Evolutionary conservation across 2,329 filamentous ascomycete genomes (phyloP).

Genomic region (Phyllosticta paracitricarpa): DNA sequence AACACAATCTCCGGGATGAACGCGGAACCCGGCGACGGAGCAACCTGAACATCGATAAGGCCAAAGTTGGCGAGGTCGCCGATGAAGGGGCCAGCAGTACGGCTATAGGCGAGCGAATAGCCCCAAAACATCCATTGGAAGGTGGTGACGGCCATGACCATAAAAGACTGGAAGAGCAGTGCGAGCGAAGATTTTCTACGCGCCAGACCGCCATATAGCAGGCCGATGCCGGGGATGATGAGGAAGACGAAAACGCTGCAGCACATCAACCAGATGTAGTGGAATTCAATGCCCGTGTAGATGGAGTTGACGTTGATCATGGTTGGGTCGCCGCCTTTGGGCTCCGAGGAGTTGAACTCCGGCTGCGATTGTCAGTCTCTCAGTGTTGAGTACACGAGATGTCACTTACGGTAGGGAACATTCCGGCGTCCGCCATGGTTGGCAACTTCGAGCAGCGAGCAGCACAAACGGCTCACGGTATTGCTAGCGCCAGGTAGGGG

Average conservation of each 20-base stretch:
- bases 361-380: slow-evolving; percentile 19
- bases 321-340: slow-evolving; percentile 46
- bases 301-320: slow-evolving; percentile 47
- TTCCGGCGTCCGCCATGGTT: slow-evolving; percentile 2
- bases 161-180: slow-evolving; percentile 52
- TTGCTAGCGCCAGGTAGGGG: background rate
- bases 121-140: slow-evolving; percentile 58
- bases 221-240: slow-evolving; percentile 57
- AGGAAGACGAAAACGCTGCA: slow-evolving; percentile 54
- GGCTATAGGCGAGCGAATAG: slow-evolving; percentile 52
- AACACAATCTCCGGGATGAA: slow-evolving; percentile 56
- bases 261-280: slow-evolving; percentile 51
- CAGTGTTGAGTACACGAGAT: background rate
- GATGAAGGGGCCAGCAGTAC: slow-evolving; percentile 52
- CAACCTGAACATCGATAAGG: slow-evolving; percentile 49
- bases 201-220: slow-evolving; percentile 55
- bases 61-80: slow-evolving; percentile 53
- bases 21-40: slow-evolving; percentile 48
- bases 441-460: background rate
- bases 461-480: background rate
- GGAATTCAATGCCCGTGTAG: slow-evolving; percentile 49
- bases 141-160: slow-evolving; percentile 47
- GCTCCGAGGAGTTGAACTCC: slow-evolving; percentile 31
- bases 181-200: slow-evolving; percentile 52
- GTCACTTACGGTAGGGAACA: slow-evolving; percentile 3